Base-by-base conservation (phyloP, 345 rosid species). In the Arabis hirsuta region DNA sequence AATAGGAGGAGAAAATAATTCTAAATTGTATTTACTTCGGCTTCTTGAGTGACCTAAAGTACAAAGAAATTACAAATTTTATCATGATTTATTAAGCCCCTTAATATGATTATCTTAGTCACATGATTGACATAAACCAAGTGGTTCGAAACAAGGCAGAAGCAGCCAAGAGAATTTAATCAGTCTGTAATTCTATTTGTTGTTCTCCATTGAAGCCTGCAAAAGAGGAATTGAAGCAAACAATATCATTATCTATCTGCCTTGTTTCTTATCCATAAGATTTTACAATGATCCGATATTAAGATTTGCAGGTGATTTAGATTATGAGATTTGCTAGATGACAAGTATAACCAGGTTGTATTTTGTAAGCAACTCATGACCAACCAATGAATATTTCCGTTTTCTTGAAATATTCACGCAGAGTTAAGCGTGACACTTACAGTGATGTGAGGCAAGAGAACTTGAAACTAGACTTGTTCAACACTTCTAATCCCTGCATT, bases 401-500 rank as follows among this genome's bases (percentile, higher is more conserved):
- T 5, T 31, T 27, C 61, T 42, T 53, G 8, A 53, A 16, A 31
- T 5, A 55, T 12, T 5, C 27, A 57, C 48, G 52, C 60, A 12
- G 14, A 46, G 52, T 26, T 55, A 20, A 47, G 38, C 16, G 29
- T 31, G 56, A 58, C 64, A 75, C 85, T 80, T 75, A 72, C 82
- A 74, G 58, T 16, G 41, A 56, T 7, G 11, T 54, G 63, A 11
- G 53, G 55, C 26, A 4, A 46, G 19, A 83, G 62, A 75, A 56
- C 52, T 77, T 79, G 34, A 69, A 47, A 13, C 65, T 76, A 76
- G 57, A 76, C 74, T 55, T 27, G 70, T 76, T 84, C 90, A 42
- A 55, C 62, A 10, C 63, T 76, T 81, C 74, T 81, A 52, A 85
- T 80, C 78, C 92, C 90, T 0, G 92, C 92, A 54, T 78, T 73